Conservation (phyloP, 805 yeast species). For the Starmerella apicola region DNA sequence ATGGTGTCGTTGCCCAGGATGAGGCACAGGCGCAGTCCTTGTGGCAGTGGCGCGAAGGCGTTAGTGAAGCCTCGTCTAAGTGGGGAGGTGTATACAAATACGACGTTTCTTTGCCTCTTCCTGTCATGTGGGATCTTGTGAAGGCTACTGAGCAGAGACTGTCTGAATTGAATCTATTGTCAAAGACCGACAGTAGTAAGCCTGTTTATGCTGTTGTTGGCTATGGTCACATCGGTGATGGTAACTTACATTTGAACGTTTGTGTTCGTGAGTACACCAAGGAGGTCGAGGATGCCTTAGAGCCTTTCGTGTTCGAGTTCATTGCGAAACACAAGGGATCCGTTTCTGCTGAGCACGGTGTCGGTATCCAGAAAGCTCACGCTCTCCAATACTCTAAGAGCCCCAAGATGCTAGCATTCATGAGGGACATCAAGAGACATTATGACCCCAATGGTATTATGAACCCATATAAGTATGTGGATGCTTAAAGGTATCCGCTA, state of each 20-base stretch:
- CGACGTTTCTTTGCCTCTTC: conserved; percentile 84
- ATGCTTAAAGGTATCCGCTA: conserved; percentile 1
- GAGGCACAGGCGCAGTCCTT: conserved; percentile 70
- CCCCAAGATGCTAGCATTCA: conserved; percentile 54
- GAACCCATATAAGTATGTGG: conserved; percentile 73
- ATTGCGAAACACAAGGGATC: conserved; percentile 56
- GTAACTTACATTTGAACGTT: conserved; percentile 87
- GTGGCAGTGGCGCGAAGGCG: conserved; percentile 94
- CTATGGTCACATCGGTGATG: conserved; percentile 98
- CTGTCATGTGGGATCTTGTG: conserved; percentile 68
- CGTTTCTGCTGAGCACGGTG: conserved; percentile 93
- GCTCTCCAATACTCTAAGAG: conserved; percentile 78
- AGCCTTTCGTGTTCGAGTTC: conserved; percentile 94
- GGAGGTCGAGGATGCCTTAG: conserved; percentile 66
- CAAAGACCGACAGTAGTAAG: conserved; percentile 40
- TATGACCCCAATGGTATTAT: conserved; percentile 86
- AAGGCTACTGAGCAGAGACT: conserved; percentile 60
- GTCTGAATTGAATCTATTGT: conserved; percentile 43
- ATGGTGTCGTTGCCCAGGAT: conserved; percentile 93
- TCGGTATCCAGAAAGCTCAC: conserved; percentile 92
- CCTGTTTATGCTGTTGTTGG: conserved; percentile 89
- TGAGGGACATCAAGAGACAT: conserved; percentile 63
- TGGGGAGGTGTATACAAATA: conserved; percentile 95
- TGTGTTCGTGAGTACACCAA: conserved; percentile 74
- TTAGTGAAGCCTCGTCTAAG: conserved; percentile 76